Evolutionary conservation across 2,329 filamentous ascomycete genomes (phyloP).

Genomic region (Calonectria fujianensis): DNA sequence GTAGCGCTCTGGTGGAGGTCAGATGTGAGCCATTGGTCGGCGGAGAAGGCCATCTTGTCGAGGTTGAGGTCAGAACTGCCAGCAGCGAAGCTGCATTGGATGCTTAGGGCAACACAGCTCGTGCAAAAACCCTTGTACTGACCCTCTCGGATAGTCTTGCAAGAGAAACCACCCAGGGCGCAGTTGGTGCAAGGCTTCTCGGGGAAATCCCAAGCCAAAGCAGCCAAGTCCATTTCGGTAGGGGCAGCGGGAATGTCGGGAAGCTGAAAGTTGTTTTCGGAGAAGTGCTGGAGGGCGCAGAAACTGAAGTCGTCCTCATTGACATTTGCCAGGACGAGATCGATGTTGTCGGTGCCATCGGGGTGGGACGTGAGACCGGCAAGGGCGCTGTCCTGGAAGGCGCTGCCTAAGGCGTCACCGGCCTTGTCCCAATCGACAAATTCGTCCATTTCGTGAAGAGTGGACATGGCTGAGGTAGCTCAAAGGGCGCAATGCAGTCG

Average conservation of each 20-base stretch:
- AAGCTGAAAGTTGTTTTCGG: constrained; percentile 61
- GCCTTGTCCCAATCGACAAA: constrained; percentile 78
- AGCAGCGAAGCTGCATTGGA: constrained; percentile 74
- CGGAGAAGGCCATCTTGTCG: constrained; percentile 63
- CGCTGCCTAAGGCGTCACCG: constrained; percentile 61
- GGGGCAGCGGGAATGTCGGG: constrained; percentile 56
- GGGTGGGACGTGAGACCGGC: constrained; percentile 61
- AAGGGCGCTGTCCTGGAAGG: constrained; percentile 58
- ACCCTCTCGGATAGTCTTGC: constrained; percentile 77
- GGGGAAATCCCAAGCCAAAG: constrained; percentile 63
- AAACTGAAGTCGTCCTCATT: constrained; percentile 77
- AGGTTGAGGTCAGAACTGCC: constrained; percentile 60
- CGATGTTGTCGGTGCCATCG: constrained; percentile 64
- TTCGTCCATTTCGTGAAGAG: constrained; percentile 74
- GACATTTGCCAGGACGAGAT: constrained; percentile 73
- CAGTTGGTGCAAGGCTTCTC: constrained; percentile 72
- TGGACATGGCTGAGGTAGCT: constrained; percentile 56
- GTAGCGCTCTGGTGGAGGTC: constrained; percentile 65
- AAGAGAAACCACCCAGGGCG: constrained; percentile 71
- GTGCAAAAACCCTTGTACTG: constrained; percentile 77
- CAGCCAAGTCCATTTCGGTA: constrained; percentile 55
- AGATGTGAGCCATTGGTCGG: constrained; percentile 67
- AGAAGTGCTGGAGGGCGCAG: constrained; percentile 75
- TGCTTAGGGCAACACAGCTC: constrained; percentile 76
- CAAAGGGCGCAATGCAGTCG: constrained; percentile 43